Evolutionary conservation across 768 basidiomycete genomes (phyloP), one percentile per base, ranked within the genome.

Genomic region (Boletus speciosus): DNA sequence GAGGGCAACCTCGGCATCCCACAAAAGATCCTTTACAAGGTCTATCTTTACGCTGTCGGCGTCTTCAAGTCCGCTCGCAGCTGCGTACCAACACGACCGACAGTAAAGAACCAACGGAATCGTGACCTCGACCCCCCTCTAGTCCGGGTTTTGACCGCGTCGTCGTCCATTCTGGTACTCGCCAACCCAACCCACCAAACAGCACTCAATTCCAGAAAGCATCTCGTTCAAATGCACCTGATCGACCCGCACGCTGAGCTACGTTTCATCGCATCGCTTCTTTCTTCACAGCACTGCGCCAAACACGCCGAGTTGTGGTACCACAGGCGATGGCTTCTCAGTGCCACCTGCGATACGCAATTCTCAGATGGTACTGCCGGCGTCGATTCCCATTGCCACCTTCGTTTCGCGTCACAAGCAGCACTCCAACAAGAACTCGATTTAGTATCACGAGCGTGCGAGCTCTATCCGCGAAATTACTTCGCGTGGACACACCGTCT

Each of bases 221-320:
- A 64, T 16, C 76, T 86, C 23, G 70, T 86, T 19, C 57, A 62
- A n/a, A 54, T 58, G 3, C 71, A 71, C 2, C 11, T 60, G 6
- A 64, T 82, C 16, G 66, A 76, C 34, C 63, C 75, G 9, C 54
- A 65, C n/a, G 55, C 66, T 34, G 87, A 90, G 57, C 71, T 89
- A 27, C 55, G 52, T 23, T 77, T 76, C 34, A 73, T 73, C 32
- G 67, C 73, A 23, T 74, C 82, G 25, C 67, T 85, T 39, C 73
- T 79, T 31, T 78, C 81, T 23, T 76, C 76, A 40, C 76, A 71
- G 5, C 78, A 83, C 25, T 80, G 76, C 60, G 77, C 81, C 23
- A 90, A 88, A 69, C 79, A 86, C 60, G 82, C 83, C 1, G 77
- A 83, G 27, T 61, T 88, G 27, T 90, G 88, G 88, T 74, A 82